Evolutionary conservation across 345 rosid genomes (phyloP).

Genomic region (Barbarea vulgaris): DNA sequence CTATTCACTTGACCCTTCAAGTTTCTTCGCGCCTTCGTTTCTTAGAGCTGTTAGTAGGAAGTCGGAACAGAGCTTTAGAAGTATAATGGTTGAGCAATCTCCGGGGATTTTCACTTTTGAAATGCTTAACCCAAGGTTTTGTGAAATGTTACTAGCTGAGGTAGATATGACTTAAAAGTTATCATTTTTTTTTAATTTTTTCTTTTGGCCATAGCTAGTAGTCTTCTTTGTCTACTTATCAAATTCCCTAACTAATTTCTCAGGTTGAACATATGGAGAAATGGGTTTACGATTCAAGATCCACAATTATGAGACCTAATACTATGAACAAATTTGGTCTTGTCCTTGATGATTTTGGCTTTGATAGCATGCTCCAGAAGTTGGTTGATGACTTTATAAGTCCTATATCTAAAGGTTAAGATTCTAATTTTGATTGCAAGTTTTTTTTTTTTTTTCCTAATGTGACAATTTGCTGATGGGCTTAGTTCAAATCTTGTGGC

Average conservation of each 20-base stretch:
- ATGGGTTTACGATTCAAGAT: conserved; percentile 73
- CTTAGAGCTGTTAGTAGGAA: conserved; percentile 60
- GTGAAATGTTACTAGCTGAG: conserved; percentile 75
- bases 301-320: conserved; percentile 90
- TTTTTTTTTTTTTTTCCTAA: background rate
- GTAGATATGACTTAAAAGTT: conserved; percentile 46
- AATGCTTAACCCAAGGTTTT: conserved; percentile 76
- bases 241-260: conserved; percentile 4
- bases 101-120: conserved; percentile 78
- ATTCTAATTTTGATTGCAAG: conserved; percentile 12
- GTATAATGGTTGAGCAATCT: conserved; percentile 58
- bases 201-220: conserved; percentile 32
- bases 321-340: conserved; percentile 92
- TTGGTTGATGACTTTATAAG: conserved; percentile 76
- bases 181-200: conserved; percentile 54
- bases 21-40: conserved; percentile 79
- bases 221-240: conserved; percentile 10
- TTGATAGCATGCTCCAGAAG: conserved; percentile 83
- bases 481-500: conserved; percentile 27
- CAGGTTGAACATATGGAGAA: conserved; percentile 89
- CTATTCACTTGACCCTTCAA: conserved; percentile 54
- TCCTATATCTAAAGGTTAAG: conserved; percentile 75
- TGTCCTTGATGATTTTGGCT: conserved; percentile 95
- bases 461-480: conserved; percentile 17
- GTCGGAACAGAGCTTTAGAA: conserved; percentile 65